Evolutionary conservation across 2,329 filamentous ascomycete species (phyloP).

Genomic region (Dactylella cylindrospora): DNA sequence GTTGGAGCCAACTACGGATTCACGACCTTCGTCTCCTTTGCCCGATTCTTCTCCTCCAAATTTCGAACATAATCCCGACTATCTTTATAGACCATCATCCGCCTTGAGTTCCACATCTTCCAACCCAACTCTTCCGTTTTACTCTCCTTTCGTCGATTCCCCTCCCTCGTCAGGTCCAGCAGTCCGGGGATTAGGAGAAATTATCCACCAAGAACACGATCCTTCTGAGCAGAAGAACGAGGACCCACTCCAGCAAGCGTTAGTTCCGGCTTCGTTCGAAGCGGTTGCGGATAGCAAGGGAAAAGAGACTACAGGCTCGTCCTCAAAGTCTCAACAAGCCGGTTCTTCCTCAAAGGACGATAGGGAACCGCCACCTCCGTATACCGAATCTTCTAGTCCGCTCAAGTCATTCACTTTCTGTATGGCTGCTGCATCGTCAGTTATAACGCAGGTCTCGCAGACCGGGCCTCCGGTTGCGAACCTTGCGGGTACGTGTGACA

Average conservation of each 20-base stretch:
- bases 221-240: constrained; percentile 25
- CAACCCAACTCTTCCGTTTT: constrained; percentile 37
- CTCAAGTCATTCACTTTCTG: constrained; percentile 91
- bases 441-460: constrained; percentile 98
- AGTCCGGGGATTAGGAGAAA: constrained; percentile 42
- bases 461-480: constrained; percentile 85
- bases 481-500: constrained; percentile 67
- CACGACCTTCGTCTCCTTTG: constrained; percentile 40
- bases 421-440: constrained; percentile 98
- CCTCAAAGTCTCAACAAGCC: constrained; percentile 37
- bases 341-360: constrained; percentile 60
- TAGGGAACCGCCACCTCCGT: constrained; percentile 90
- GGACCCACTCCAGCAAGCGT: constrained; percentile 17
- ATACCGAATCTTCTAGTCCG: constrained; percentile 91
- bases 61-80: constrained; percentile 35
- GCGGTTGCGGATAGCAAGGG: constrained; percentile 23
- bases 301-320: constrained; percentile 25
- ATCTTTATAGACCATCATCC: constrained; percentile 19
- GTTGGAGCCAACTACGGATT: constrained; percentile 43
- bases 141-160: constrained; percentile 42
- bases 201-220: constrained; percentile 43
- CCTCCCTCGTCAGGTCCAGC: constrained; percentile 29
- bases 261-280: constrained; percentile 39
- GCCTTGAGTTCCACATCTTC: constrained; percentile 35
- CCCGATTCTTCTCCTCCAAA: constrained; percentile 29